Evolutionary conservation across 768 basidiomycete species (phyloP).

Genomic region (Tulasnella sp.): DNA sequence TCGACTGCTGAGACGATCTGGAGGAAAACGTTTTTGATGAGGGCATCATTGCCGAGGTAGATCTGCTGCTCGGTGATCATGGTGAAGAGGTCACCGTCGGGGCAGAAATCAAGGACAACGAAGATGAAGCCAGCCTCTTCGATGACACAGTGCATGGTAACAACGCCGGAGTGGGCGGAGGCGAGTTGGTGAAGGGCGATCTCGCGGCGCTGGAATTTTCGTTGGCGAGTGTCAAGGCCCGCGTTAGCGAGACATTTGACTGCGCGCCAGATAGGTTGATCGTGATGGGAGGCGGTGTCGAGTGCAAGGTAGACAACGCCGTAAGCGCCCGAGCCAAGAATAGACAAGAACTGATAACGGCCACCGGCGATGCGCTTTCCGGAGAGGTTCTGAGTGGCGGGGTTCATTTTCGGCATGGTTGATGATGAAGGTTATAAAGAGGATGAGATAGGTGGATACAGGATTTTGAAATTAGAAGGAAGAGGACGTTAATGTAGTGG

Average conservation of each 20-base stretch:
- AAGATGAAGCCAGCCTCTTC: slow-evolving; percentile 53
- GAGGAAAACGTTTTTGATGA: slow-evolving; percentile 84
- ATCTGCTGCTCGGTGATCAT: slow-evolving; percentile 50
- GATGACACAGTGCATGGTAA: slow-evolving; percentile 56
- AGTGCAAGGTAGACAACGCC: slow-evolving; percentile 90
- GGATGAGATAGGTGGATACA: not conserved
- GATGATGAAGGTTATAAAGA: not conserved
- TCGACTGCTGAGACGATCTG: slow-evolving; percentile 91
- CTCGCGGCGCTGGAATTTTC: slow-evolving; percentile 63
- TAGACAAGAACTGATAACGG: slow-evolving; percentile 68
- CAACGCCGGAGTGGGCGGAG: slow-evolving; percentile 42
- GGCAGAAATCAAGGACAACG: slow-evolving; percentile 85
- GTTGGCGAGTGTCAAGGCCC: slow-evolving; percentile 46
- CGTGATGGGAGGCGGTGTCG: slow-evolving; percentile 39
- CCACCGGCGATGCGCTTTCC: slow-evolving; percentile 79
- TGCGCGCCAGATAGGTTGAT: slow-evolving; percentile 49
- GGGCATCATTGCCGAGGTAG: slow-evolving; percentile 72
- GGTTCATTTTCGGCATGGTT: slow-evolving; percentile 14
- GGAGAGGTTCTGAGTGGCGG: slow-evolving; percentile 25
- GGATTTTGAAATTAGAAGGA: not conserved
- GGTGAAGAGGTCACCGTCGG: slow-evolving; percentile 52
- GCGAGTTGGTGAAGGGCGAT: slow-evolving; percentile 39
- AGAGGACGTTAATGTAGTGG: no score
- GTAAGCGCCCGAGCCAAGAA: slow-evolving; percentile 89
- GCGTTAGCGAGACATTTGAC: slow-evolving; percentile 76